A percentile compares a stretch with the other conserved stretches of the same genome.
Conservation (phyloP, 2,329 filamentous ascomycete genomes). For the Escovopsis sp. region DNA sequence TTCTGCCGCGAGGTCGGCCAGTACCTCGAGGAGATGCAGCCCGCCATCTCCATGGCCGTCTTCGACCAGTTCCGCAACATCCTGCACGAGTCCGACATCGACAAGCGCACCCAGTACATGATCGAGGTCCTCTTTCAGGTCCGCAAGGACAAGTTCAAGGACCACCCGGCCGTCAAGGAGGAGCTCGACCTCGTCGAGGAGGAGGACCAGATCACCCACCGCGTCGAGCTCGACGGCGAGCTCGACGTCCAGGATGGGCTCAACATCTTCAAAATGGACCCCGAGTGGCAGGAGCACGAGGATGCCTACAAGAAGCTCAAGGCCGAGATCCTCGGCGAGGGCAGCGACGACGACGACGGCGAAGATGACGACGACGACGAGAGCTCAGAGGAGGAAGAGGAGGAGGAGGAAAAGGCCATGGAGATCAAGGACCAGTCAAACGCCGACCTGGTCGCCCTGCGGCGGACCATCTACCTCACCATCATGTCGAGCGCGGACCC, state of each 20-base stretch:
- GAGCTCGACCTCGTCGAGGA: slow-evolving; percentile 93
- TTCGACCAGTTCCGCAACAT: slow-evolving; percentile 96
- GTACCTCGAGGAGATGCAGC: slow-evolving; percentile 90
- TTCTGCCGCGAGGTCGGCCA: slow-evolving; percentile 87
- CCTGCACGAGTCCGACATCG: slow-evolving; percentile 89
- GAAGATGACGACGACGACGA: slow-evolving; percentile 42
- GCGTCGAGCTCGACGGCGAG: slow-evolving; percentile 66
- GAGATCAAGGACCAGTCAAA: slow-evolving; percentile 98
- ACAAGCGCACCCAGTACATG: slow-evolving; percentile 98
- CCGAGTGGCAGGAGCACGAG: slow-evolving; percentile 82
- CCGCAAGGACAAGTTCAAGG: slow-evolving; percentile 90
- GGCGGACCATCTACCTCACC: slow-evolving; percentile 89
- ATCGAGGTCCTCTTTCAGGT: slow-evolving; percentile 96
- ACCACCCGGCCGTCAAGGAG: slow-evolving; percentile 79
- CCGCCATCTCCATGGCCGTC: slow-evolving; percentile 71
- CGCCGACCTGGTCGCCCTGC: slow-evolving; percentile 83
- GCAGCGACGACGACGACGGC: slow-evolving; percentile 61
- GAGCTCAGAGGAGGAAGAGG: slow-evolving; percentile 44
- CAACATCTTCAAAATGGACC: slow-evolving; percentile 91
- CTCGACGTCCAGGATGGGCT: slow-evolving; percentile 74
- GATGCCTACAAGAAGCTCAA: slow-evolving; percentile 80
- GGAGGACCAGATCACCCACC: slow-evolving; percentile 94
- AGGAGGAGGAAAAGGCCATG: slow-evolving; percentile 64
- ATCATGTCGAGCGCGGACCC: slow-evolving; percentile 95
- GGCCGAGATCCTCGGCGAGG: slow-evolving; percentile 86